Base-by-base conservation (phyloP, 139 green algal species). In the Monoraphidium neglectum region DNA sequence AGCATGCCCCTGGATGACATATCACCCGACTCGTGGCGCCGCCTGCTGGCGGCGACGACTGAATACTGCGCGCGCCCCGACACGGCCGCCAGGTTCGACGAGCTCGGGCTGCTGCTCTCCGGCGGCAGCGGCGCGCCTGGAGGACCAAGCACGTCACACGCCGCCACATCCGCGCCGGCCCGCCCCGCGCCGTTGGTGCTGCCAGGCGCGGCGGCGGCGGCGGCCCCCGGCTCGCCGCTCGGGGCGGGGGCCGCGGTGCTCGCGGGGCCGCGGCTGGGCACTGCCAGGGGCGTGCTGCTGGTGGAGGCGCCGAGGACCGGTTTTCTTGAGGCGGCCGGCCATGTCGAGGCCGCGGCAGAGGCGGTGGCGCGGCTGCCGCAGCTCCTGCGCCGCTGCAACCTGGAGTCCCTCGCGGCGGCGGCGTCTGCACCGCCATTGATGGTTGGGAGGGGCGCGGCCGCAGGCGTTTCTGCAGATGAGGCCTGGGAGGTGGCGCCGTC, bases 1-100 rank as follows among this genome's bases (percentile, higher is more conserved):
- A 70, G 63, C 28, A 95, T 97, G 80, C 87, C 91, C 65, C 87
- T 97, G 62, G 93, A 97, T 69, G 84, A 93, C 65, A 87, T 93
- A 1, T 81, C 92, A 64, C 89, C 92, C 4, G 80, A 75, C n/a
- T 66, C 82, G 68, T 95, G 88, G 88, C 16, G 2, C 21, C 69
- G 43, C 40, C 80, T 95, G 28, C 84, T 92, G 79, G 81, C 80
- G 3, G 93, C 90, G 0, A 89, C 91, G 33, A 82, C 89, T 32
- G 88, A 95, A 54, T 97, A 92, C 86, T 92, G 93, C 36, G 70
- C 78, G 12, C 65, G 79, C 21, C 77, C 86, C 35, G 60, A 26
- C 4, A 30, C 75, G 23, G 75, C 80, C 24, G 72, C 74, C 0
- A 47, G 72, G 4, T 87, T 95, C 64, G 81, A 90, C 3, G 81